Evolutionary conservation across 345 rosid species (phyloP).

Genomic region (Aegle marmelos): DNA sequence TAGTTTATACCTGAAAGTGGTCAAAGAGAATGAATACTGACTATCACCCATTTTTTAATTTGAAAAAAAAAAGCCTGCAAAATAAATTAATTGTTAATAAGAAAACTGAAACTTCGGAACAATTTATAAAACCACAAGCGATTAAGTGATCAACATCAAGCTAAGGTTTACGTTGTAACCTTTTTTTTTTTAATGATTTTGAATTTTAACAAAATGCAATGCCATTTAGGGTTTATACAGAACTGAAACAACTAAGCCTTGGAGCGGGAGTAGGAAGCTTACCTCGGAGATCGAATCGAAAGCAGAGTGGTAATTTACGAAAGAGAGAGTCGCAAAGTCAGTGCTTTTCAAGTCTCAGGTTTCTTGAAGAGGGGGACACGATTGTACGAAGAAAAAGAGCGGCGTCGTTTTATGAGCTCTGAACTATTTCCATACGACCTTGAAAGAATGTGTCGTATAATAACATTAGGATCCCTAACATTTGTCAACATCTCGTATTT

Average conservation of each 20-base stretch:
- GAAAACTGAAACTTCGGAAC: neutral
- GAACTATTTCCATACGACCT: too few species aligned
- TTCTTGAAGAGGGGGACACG: conserved; percentile 7
- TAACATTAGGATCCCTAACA: too few species aligned
- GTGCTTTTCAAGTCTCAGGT: neutral
- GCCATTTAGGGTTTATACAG: neutral
- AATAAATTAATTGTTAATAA: neutral
- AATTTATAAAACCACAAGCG: neutral
- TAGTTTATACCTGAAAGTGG: conserved; percentile 73
- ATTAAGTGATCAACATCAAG: too few species aligned
- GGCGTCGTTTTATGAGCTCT: neutral
- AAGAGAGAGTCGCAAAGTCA: neutral
- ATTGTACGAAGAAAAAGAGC: neutral
- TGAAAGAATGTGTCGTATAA: too few species aligned
- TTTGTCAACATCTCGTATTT: too few species aligned
- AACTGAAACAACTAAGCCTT: neutral
- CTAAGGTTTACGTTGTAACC: neutral
- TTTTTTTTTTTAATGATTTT: neutral
- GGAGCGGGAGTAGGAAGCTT: neutral
- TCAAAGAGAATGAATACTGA: conserved; percentile 92
- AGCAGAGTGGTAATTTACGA: neutral
- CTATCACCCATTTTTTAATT: conserved; percentile 88
- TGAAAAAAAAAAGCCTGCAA: neutral
- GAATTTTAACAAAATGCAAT: neutral
- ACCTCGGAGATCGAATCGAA: conserved; percentile 7